phyloP scores from a whole-genome alignment of 108 stramenopile species.

The Skeletonema potamos region DNA sequence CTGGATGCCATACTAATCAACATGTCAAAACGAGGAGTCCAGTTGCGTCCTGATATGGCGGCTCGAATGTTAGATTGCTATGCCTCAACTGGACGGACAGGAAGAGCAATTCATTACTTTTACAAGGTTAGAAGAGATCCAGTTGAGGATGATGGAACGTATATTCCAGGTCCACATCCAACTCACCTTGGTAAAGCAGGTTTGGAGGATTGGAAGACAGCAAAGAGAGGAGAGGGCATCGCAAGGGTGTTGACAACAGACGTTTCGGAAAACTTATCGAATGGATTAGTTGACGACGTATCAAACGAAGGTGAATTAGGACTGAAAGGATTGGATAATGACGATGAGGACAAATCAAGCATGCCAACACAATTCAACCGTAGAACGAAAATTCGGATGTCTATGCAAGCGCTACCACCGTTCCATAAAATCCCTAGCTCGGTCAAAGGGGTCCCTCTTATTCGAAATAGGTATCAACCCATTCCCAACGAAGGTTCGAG shows the following conservation, averaged over 20 bases:
- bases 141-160: slow-evolving; percentile 43
- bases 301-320: slow-evolving; percentile 8
- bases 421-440: slow-evolving; percentile 79
- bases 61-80: slow-evolving; percentile 75
- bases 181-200: slow-evolving; percentile 40
- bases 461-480: slow-evolving; percentile 40
- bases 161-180: slow-evolving; percentile 47
- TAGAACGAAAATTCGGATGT: slow-evolving; percentile 54
- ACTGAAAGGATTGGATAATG: slow-evolving; percentile 13
- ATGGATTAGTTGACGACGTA: slow-evolving; percentile 1
- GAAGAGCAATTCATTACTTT: slow-evolving; percentile 75
- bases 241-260: slow-evolving; percentile 9
- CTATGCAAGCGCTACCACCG: slow-evolving; percentile 63
- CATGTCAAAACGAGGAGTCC: slow-evolving; percentile 75
- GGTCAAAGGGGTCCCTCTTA: slow-evolving; percentile 56
- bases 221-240: slow-evolving; percentile 25
- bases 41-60: slow-evolving; percentile 59
- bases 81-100: slow-evolving; percentile 67
- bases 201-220: slow-evolving; percentile 38
- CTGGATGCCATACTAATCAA: slow-evolving; percentile 85
- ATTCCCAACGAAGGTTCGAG: slow-evolving; percentile 9
- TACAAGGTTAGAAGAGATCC: slow-evolving; percentile 63
- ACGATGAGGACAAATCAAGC: not conserved
- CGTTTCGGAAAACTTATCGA: not conserved
- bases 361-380: slow-evolving; percentile 29